Evolutionary conservation across 306 rosid species (phyloP), one percentile per base, ranked within the genome.

Genomic region (Trifolium fragiferum): DNA sequence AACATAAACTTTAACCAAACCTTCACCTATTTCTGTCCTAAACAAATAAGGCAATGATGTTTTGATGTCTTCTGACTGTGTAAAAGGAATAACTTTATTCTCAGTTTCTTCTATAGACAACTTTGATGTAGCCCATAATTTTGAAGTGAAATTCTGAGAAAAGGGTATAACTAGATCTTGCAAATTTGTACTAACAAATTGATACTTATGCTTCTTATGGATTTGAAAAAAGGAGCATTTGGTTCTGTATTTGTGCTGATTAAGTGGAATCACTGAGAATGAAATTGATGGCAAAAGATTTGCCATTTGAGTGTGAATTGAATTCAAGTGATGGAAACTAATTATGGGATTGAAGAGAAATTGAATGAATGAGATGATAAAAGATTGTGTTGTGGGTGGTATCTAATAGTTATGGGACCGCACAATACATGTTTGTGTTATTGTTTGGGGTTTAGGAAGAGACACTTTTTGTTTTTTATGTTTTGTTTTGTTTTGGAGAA

Each of bases 21-120:
- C 93, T 12, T 86, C 90, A 70, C 87, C 90, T 47, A 43, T 76
- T 73, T 91, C 96, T 23, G 97, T 90, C 82, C 98, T 86, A 50
- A 91, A 94, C 76, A 87, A 68, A 82, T 83, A 94, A 44, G 82
- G 64, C 77, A 82, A 83, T 27, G 82, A 82, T 83, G 71, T 86
- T 15, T 59, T 72, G 9, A 61, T 66, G 20, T 79, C 86, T 81
- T 83, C 80, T 50, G 63, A 73, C 75, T 80, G 68, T 57, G 65
- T 80, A 40, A 80, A 61, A 16, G 60, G 14, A n/a, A 69, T 16
- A 64, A 83, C 11, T 69, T 68, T 68, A 33, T 71, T 72, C 75
- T 78, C 73, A 47, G 62, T 65, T 80, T 84, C 81, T 72, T 84
- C 84, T 13, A 79, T 25, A 38, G 92, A 87, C n/a, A 82, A 73